A percentile compares a stretch with the other conserved stretches of the same genome.
Conservation (phyloP, 2,329 filamentous ascomycete genomes). For the Drechslera avenae region DNA sequence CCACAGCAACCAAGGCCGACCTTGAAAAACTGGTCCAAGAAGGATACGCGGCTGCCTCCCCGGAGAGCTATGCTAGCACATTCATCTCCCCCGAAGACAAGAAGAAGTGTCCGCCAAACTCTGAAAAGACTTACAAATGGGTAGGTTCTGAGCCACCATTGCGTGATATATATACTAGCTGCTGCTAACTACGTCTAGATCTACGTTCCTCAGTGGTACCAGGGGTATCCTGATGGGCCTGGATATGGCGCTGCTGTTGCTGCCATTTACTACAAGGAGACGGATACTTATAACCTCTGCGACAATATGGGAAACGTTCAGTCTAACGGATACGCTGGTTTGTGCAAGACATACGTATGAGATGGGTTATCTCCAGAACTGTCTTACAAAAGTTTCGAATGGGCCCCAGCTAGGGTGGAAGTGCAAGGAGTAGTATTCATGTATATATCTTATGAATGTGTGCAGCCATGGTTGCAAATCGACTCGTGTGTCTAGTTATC, state of each 20-base stretch:
- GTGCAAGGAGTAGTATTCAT: no score
- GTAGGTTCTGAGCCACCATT: no score
- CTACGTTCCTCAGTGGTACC: not conserved
- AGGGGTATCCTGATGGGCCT: not conserved
- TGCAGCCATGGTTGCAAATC: no score
- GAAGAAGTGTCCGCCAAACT: not conserved
- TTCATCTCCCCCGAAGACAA: not conserved
- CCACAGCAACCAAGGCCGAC: not conserved
- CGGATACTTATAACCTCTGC: slow-evolving; percentile 6
- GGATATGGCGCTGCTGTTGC: not conserved
- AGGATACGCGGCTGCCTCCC: not conserved
- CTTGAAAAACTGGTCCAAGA: not conserved
- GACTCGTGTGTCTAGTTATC: no score
- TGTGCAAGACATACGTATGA: not conserved
- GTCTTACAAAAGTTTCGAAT: no score
- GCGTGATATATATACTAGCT: no score
- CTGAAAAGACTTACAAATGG: not conserved
- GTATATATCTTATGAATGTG: no score
- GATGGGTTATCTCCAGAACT: no score
- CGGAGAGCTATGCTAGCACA: no score
- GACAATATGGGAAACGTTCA: not conserved
- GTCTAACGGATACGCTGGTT: not conserved
- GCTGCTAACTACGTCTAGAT: not conserved
- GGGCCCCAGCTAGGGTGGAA: no score
- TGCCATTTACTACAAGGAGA: slow-evolving; percentile 7